phyloP scores from a whole-genome alignment of 441 rosid genomes.

The Brassica hybrid region DNA sequence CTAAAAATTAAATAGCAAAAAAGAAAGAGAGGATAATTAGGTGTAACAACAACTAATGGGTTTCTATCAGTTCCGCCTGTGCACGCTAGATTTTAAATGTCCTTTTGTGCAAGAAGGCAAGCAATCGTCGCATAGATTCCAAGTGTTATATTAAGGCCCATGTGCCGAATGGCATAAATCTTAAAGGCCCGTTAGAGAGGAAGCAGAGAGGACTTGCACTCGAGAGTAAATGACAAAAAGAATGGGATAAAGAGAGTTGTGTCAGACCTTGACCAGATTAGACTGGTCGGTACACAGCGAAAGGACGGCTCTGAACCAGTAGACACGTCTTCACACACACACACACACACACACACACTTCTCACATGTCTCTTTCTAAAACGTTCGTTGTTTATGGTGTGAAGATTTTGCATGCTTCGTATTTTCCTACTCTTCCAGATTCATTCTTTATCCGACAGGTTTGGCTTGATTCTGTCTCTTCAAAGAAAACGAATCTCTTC shows the following conservation, averaged over 20 bases:
- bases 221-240: slow-evolving; percentile 36
- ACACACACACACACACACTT: slow-evolving; percentile 38
- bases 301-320: slow-evolving; percentile 43
- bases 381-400: slow-evolving; percentile 33
- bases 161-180: neutral
- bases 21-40: neutral
- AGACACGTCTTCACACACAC: slow-evolving; percentile 37
- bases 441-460: slow-evolving; percentile 38
- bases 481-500: slow-evolving; percentile 27
- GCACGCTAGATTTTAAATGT: neutral
- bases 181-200: slow-evolving; percentile 9
- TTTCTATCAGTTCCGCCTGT: neutral
- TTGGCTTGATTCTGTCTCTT: slow-evolving; percentile 39
- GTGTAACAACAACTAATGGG: neutral
- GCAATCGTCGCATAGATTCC: neutral
- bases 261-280: slow-evolving; percentile 36
- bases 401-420: slow-evolving; percentile 43
- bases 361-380: slow-evolving; percentile 36
- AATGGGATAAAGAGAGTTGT: slow-evolving; percentile 27
- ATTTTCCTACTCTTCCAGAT: slow-evolving; percentile 17
- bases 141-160: neutral
- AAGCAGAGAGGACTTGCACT: neutral
- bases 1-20: neutral
- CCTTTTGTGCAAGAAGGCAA: slow-evolving; percentile 1
- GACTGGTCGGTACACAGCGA: slow-evolving; percentile 39